These are phyloP conservation scores for Strigomonas culicis DNA, from an alignment of 208 protist genomes.

Conservation along the genomic window DNA sequence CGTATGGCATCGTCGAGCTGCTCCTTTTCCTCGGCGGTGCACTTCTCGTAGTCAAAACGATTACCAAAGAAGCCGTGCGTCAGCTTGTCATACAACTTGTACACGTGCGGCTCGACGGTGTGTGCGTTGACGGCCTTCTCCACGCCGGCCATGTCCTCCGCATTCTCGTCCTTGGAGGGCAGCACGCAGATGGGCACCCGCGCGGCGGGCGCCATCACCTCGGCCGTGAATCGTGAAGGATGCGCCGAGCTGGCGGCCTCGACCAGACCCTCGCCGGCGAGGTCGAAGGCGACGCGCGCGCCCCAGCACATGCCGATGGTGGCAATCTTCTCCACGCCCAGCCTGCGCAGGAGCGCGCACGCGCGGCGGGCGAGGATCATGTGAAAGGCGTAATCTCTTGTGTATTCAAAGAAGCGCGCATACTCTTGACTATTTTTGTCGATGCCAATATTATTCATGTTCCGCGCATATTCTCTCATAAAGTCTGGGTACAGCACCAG, in stretches of 20 bases:
- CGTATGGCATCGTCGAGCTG: conserved; percentile 25
- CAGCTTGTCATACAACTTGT: conserved; percentile 31
- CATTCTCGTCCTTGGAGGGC: conserved; percentile 44
- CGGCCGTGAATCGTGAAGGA: conserved; percentile 24
- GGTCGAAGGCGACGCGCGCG: conserved; percentile 18
- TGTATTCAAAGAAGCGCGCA: conserved; percentile 17
- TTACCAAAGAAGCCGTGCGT: conserved; percentile 51
- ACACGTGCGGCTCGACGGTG: conserved; percentile 24
- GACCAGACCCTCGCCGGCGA: conserved; percentile 19
- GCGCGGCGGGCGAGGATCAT: conserved; percentile 19
- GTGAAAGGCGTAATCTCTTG: conserved; percentile 23
- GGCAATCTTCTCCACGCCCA: conserved; percentile 40
- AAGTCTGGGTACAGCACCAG: conserved; percentile 65
- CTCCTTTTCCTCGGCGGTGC: conserved; percentile 18
- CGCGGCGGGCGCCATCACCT: conserved; percentile 8
- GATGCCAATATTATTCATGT: conserved; percentile 22
- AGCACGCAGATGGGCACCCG: conserved; percentile 32
- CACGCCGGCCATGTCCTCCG: conserved; percentile 23
- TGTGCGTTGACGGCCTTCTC: conserved; percentile 26
- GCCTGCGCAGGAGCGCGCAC: conserved; percentile 27
- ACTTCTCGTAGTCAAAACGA: conserved; percentile 34
- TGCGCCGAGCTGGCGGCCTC: conserved; percentile 37
- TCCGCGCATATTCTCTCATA: conserved; percentile 29
- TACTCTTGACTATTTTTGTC: conserved; percentile 31
- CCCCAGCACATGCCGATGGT: conserved; percentile 66